Base-by-base conservation (phyloP, 2,329 filamentous ascomycete species). In the Hypocrella siamensis region DNA sequence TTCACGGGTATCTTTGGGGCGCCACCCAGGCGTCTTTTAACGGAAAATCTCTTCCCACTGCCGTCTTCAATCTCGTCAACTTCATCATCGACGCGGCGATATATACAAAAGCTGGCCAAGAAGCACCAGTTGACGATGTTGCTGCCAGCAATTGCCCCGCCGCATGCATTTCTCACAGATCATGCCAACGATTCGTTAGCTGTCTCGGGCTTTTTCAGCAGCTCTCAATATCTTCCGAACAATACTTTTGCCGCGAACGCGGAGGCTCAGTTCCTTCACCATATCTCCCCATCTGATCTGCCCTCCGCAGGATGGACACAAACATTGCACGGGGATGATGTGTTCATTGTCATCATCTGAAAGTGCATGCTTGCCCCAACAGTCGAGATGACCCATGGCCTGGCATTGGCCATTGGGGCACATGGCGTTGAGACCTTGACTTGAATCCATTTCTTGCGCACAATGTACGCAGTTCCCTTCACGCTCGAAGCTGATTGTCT, bases 251-350 rank as follows among this genome's bases (percentile, higher is more conserved):
- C 79, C 85, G 17, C 82, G 67, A 22, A 71, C 60, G 19, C 88
- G 67, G 30, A 93, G 56, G 31, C 69, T 90, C 42, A 93, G 54
- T 48, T 93, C 86, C 47, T 75, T 86, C 58, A 92, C 79, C 56
- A 94, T 70, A 30, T 79, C 70, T 0, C 65, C 61, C 88, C 88
- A 96, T 31, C 62, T 51, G 2, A 85, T 56, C 4, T 60, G 52
- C 0, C 61, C 60, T 1, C 63, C 54, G 47, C 88, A 96, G 15
- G 57, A 57, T 0, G 83, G 83, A 54, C 88, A 96, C 3, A 45
- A 52, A 3, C 84, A 85, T 21, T 62, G 48, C 2, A 69, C 60
- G 0, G 88, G 88, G 2, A 93, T 46, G 2, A 93, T 44, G 3
- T 58, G 52, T 4, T 56, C 52, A 0, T 48, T 44, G 0, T 45